Base-by-base conservation (phyloP, 768 basidiomycete species). In the Bullera alba region DNA sequence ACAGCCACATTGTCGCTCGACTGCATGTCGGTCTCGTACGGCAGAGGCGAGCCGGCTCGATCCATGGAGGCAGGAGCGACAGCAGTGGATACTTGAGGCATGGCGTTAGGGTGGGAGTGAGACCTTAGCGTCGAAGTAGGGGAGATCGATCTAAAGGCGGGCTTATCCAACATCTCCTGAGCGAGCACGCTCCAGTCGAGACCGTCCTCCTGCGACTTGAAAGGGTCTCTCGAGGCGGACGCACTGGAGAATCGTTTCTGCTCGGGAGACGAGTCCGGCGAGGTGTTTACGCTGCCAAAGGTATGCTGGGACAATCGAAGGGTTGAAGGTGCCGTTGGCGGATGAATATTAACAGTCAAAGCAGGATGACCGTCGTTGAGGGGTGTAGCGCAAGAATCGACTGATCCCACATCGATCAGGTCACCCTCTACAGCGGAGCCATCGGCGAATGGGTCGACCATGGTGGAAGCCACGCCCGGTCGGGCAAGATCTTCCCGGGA, bases 81-180 rank as follows among this genome's bases (percentile, higher is more conserved):
- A 23, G 29, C 42, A 30, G n/a, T 21, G 34, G 30, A 8, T 12
- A 41, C 38, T 22, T 8, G 10, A 12, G 42, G 42, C 19, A 21
- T 21, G 8, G 37, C 23, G 28, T 5, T 14, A 43, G 42, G 27
- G 46, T 65, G 55, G 16, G 54, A 41, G 29, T 63, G 61, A 19
- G 67, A 69, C 23, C 63, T 46, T 6, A 69, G 51, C 26, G 61
- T 55, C 22, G 67, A 56, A 16, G 58, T 57, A 51, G 67, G 59
- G 22, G 63, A 65, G 47, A 69, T 69, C 12, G 67, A 69, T 25
- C 67, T 42, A 57, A 69, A 69, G 22, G 63, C 67, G 8, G 67
- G 67, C 23, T 56, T 57, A 26, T 38, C 28, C n/a, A 54, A 57
- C 5, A 69, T 45, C 35, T 63, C 56, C 25, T 61, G 50, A 15